These are phyloP conservation scores for Tetrapisispora namnaoensis DNA, from an alignment of 805 yeast genomes.

Conservation along the genomic window DNA sequence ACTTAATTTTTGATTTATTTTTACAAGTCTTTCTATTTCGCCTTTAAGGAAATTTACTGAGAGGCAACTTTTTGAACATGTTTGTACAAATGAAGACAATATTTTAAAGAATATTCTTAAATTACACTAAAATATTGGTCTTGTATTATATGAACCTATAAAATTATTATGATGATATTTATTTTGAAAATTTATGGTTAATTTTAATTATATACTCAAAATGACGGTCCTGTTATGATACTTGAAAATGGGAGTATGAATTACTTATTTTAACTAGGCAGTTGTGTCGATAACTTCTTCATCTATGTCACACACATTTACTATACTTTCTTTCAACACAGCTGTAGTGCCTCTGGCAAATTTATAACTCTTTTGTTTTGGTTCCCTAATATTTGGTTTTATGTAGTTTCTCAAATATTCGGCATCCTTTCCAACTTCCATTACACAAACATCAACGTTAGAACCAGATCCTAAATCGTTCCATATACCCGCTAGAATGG, in stretches of 20 bases:
- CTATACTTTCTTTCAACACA: constrained; percentile 57
- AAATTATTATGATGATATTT: background rate
- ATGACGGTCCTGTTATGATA: background rate
- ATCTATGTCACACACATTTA: constrained; percentile 56
- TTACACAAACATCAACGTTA: constrained; percentile 92
- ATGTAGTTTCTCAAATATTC: constrained; percentile 73
- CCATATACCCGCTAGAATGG: constrained; percentile 97
- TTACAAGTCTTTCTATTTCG: background rate
- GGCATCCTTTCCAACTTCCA: constrained; percentile 90
- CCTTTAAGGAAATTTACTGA: background rate
- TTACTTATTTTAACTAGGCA: constrained; percentile 9
- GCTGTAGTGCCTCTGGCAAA: constrained; percentile 94
- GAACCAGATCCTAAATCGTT: constrained; percentile 98
- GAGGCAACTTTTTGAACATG: background rate
- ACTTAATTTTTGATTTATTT: background rate
- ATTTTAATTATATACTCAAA: background rate
- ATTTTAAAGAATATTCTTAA: too few relatives aligned
- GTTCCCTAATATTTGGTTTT: constrained; percentile 81
- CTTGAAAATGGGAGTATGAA: background rate
- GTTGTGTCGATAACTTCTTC: constrained; percentile 43
- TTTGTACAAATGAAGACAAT: too few relatives aligned
- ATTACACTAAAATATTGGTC: too few relatives aligned
- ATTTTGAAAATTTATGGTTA: background rate
- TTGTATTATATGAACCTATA: too few relatives aligned
- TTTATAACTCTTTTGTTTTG: constrained; percentile 73